Evolutionary conservation across 2,329 filamentous ascomycete species (phyloP), one percentile per base, ranked within the genome.

Genomic region (Cercospora berteroae): DNA sequence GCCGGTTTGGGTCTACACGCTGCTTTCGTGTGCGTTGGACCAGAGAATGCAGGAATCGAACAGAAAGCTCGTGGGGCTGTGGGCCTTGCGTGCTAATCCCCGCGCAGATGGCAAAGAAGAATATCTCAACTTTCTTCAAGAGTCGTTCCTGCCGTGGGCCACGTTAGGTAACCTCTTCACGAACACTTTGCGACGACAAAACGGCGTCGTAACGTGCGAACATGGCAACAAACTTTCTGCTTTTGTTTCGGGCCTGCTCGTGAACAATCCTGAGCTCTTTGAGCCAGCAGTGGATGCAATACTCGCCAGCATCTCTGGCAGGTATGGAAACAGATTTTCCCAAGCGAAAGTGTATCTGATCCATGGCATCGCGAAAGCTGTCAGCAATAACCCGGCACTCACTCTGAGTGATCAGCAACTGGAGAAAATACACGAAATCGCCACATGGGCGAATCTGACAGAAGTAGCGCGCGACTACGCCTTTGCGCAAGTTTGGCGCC

Each of bases 61-160:
- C 50, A 79, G 82, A 6, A 83, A 81, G 42, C 79, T 81, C 59
- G 74, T 83, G 44, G 82, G 82, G 2, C 78, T 77, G 39, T 83
- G 82, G 81, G 79, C 82, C 39, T 76, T 83, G 67, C 71, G 75
- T 5, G 72, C 74, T 1, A 67, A 73, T 10, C 63, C 76, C 31
- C 72, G 70, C 8, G 67, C 69, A 3, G 69, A 71, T 23, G 68
- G 69, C 60, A 64, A 69, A 2, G 67, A 69, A 4, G 72, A 73
- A 9, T 78, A 79, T 58, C 65, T 74, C n/a, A 60, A 69, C 2
- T 81, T 84, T 65, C 73, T 84, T 2, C 69, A 77, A 4, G 64
- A 77, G 13, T 77, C 78, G 0, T 80, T 84, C 59, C 74, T 85
- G 4, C 82, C 81, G 2, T 85, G 83, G 83, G 81, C 78, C 1